Conservation (phyloP, 805 yeast genomes). For the Ogataea allantospora region DNA sequence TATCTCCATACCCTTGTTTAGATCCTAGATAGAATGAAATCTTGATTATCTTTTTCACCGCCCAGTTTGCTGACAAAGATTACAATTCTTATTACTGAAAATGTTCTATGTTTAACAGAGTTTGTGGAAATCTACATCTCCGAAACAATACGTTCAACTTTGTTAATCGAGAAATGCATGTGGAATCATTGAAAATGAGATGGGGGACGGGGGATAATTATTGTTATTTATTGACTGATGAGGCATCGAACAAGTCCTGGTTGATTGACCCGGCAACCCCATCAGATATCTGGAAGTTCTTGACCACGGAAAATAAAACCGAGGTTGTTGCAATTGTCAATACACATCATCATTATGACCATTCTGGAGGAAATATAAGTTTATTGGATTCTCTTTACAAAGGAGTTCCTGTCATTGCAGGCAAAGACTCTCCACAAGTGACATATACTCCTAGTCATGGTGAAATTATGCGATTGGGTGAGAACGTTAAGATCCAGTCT, state of each 20-base stretch:
- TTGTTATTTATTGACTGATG: conserved; percentile 75
- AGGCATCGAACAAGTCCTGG: conserved; percentile 65
- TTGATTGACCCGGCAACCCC: conserved; percentile 93
- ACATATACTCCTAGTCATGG: conserved; percentile 66
- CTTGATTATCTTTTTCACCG: too few species aligned
- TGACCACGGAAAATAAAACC: conserved; percentile 33
- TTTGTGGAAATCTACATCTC: too few species aligned
- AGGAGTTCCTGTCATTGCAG: conserved; percentile 72
- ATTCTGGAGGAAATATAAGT: conserved; percentile 77
- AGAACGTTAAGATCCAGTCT: conserved; percentile 64
- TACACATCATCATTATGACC: conserved; percentile 94
- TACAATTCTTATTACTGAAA: too few species aligned
- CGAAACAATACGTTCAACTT: too few species aligned
- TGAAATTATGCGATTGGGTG: conserved; percentile 63
- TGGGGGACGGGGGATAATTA: conserved; percentile 97
- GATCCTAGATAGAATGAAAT: too few species aligned
- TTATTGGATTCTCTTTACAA: conserved; percentile 35
- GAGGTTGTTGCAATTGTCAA: conserved; percentile 78
- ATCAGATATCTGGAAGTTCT: conserved; percentile 53
- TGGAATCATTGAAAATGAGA: conserved; percentile 82
- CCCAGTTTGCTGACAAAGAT: too few species aligned
- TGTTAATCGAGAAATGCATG: conserved; percentile 71
- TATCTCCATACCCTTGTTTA: too few species aligned
- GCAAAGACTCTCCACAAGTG: conserved; percentile 75
- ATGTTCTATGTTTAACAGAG: too few species aligned